These are phyloP conservation scores for Chrysoporthe cubensis DNA, from an alignment of 2,329 filamentous ascomycete species.

Conservation along the genomic window DNA sequence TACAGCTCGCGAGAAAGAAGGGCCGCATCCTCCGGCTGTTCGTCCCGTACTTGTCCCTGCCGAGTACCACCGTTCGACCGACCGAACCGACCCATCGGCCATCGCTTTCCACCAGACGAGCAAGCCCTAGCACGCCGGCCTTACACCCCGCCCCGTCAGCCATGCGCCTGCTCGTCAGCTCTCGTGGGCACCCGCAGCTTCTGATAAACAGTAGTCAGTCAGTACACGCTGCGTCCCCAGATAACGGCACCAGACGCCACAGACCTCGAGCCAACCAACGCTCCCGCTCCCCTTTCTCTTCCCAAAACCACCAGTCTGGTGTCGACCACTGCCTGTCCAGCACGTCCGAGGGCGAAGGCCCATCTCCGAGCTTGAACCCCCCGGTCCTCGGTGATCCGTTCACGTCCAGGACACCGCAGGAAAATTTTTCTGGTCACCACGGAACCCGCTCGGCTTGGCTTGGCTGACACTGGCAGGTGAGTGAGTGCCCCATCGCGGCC, in stretches of 20 bases:
- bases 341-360: not conserved
- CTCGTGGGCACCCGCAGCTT: not conserved
- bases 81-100: not conserved
- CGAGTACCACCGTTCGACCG: too few relatives aligned
- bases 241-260: too few relatives aligned
- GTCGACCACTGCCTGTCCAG: not conserved
- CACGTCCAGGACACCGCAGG: not conserved
- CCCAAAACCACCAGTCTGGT: not conserved
- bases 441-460: not conserved
- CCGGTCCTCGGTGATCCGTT: not conserved
- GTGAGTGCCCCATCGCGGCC: not conserved
- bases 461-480: not conserved
- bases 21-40: too few relatives aligned
- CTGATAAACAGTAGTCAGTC: not conserved
- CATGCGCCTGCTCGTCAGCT: constrained; percentile 2
- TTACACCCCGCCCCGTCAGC: not conserved
- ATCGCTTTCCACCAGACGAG: not conserved
- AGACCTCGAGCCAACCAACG: too few relatives aligned
- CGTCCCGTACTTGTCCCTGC: too few relatives aligned
- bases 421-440: not conserved
- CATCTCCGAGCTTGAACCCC: not conserved
- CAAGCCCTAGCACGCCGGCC: too few relatives aligned
- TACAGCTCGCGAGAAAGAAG: too few relatives aligned
- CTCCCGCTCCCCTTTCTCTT: too few relatives aligned
- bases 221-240: not conserved